phyloP scores from a whole-genome alignment of 73 alveolate genomes.

The Effrenium voratum region DNA sequence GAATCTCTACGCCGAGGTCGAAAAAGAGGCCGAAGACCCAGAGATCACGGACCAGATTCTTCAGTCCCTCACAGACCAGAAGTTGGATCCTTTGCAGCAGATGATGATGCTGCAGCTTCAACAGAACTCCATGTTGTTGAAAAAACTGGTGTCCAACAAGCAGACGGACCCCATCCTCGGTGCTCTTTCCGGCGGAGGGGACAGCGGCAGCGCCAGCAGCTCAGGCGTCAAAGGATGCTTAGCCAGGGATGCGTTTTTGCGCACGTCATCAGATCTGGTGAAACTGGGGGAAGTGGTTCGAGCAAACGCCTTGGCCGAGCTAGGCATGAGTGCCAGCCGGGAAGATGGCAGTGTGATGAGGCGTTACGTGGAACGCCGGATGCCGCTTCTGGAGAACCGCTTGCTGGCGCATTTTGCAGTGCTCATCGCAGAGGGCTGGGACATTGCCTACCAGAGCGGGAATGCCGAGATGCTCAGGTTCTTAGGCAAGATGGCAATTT shows the following conservation, averaged over 20 bases:
- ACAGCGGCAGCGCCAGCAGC: slow-evolving; percentile 35
- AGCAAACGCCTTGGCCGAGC: not conserved
- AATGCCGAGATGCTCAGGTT: not conserved
- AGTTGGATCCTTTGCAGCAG: not conserved
- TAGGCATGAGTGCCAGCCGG: not conserved
- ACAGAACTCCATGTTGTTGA: not conserved
- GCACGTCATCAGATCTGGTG: not conserved
- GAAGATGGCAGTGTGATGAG: slow-evolving; percentile 7
- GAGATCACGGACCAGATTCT: not conserved
- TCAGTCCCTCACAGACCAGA: not conserved
- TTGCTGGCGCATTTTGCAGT: not conserved
- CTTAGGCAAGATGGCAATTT: not conserved
- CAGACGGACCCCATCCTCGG: not conserved
- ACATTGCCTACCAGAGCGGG: not conserved
- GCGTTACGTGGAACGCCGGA: slow-evolving; percentile 1
- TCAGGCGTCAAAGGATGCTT: slow-evolving; percentile 39
- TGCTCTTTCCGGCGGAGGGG: slow-evolving; percentile 1
- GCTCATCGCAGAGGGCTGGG: slow-evolving; percentile 30
- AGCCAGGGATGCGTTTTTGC: slow-evolving; percentile 8
- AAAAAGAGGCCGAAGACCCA: not conserved
- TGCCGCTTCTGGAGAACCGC: not conserved
- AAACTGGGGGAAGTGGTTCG: not conserved
- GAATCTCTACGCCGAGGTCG: not conserved
- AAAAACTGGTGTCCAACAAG: not conserved
- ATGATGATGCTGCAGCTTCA: slow-evolving; percentile 2